Percentiles rank a stretch among this genome's conserved stretches.
phyloP scores from a whole-genome alignment of 176 grass and related monocot genomes.

The Oryza meyeriana region DNA sequence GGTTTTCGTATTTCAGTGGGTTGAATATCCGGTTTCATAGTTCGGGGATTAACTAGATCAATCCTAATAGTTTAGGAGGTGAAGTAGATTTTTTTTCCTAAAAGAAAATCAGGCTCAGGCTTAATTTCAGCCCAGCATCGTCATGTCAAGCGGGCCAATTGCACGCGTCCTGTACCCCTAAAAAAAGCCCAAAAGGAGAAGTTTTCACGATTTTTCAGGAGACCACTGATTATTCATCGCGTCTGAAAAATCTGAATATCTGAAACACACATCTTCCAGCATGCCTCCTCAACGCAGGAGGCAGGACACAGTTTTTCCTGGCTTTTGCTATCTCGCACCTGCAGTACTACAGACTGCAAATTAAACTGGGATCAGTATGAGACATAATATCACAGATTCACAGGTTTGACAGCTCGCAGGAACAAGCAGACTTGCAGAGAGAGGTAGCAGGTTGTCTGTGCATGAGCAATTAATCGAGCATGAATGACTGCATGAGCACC shows the following conservation, averaged over 20 bases:
- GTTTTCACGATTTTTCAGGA: not conserved
- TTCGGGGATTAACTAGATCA: too few relatives aligned
- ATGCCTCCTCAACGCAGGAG: not conserved
- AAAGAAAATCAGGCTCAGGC: not conserved
- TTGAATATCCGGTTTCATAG: too few relatives aligned
- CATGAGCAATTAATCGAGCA: not conserved
- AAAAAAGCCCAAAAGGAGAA: not conserved
- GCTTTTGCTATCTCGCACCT: not conserved
- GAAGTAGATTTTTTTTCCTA: too few relatives aligned
- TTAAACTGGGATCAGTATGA: not conserved
- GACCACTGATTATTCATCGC: not conserved
- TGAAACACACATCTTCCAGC: not conserved
- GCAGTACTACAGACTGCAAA: not conserved
- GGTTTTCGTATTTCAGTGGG: too few relatives aligned
- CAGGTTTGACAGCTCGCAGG: not conserved
- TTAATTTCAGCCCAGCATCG: not conserved
- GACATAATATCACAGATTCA: not conserved
- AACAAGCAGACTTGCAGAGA: not conserved
- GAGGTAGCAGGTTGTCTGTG: not conserved
- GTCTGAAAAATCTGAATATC: not conserved
- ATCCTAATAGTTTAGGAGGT: too few relatives aligned
- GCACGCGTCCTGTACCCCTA: not conserved
- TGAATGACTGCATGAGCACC: not conserved
- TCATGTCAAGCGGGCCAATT: not conserved
- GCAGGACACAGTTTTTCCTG: not conserved